These are phyloP conservation scores for Penicillium occitanis DNA, from an alignment of 2,329 filamentous ascomycete genomes.

Conservation along the genomic window DNA sequence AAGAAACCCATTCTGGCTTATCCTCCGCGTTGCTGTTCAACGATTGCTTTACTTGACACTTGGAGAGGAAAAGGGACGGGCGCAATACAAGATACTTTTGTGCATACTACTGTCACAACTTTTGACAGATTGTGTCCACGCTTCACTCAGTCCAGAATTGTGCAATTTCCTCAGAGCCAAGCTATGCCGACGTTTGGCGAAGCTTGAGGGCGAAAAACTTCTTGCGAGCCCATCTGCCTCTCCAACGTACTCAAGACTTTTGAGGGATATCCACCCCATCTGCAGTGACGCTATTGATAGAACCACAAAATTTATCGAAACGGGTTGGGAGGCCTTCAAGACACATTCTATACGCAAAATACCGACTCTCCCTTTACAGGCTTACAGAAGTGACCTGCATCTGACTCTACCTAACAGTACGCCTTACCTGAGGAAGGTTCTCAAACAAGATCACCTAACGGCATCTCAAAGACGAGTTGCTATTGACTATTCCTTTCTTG, in stretches of 20 bases:
- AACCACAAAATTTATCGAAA: too few relatives aligned
- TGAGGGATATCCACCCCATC: neutral
- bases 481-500: neutral
- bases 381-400: neutral
- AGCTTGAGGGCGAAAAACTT: constrained; percentile 51
- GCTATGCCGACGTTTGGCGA: constrained; percentile 58
- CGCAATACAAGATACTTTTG: constrained; percentile 61
- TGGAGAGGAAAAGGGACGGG: constrained; percentile 44
- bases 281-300: neutral
- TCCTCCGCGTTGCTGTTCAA: constrained; percentile 59
- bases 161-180: constrained; percentile 51
- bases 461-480: neutral
- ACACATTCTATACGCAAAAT: constrained; percentile 31
- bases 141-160: constrained; percentile 36
- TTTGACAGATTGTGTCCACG: constrained; percentile 41
- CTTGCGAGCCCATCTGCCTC: constrained; percentile 19
- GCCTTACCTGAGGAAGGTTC: neutral
- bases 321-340: neutral
- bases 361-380: neutral
- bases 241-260: neutral
- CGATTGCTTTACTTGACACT: constrained; percentile 50
- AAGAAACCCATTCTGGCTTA: constrained; percentile 61
- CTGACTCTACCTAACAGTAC: constrained; percentile 5
- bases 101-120: constrained; percentile 50
- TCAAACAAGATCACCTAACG: neutral